Evolutionary conservation across 2,329 filamentous ascomycete genomes (phyloP).

Genomic region (Colletotrichum costaricense): DNA sequence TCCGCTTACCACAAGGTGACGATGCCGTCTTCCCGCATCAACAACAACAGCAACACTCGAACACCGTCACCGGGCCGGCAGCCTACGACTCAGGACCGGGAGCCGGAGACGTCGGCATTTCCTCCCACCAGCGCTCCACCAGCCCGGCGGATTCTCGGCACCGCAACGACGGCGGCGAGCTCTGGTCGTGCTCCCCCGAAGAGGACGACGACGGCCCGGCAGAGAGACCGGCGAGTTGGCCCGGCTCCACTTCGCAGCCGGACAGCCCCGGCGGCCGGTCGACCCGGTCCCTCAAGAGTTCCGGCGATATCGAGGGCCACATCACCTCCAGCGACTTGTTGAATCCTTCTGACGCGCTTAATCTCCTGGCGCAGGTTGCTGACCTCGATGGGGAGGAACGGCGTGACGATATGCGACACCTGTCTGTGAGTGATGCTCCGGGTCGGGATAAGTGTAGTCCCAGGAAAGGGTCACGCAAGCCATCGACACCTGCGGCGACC

Average conservation of each 20-base stretch:
- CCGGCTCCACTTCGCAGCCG: slow-evolving; percentile 29
- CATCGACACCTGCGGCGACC: background rate
- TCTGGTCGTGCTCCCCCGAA: slow-evolving; percentile 36
- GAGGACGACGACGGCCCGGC: slow-evolving; percentile 11
- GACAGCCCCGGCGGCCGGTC: slow-evolving; percentile 34
- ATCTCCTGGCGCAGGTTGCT: slow-evolving; percentile 54
- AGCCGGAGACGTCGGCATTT: background rate
- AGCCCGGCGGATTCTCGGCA: background rate
- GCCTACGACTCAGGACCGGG: background rate
- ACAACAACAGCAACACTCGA: background rate
- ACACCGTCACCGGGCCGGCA: background rate
- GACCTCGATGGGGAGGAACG: slow-evolving; percentile 45
- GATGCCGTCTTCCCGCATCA: slow-evolving; percentile 5
- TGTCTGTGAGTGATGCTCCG: slow-evolving; percentile 17
- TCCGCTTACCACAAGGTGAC: slow-evolving; percentile 4
- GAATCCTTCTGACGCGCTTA: slow-evolving; percentile 54
- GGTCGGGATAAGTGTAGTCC: slow-evolving; percentile 30
- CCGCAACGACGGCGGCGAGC: slow-evolving; percentile 28
- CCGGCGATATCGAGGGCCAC: slow-evolving; percentile 48
- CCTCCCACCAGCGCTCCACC: background rate
- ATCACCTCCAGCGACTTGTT: slow-evolving; percentile 53
- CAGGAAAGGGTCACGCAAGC: slow-evolving; percentile 1
- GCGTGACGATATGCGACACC: slow-evolving; percentile 33
- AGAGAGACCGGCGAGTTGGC: slow-evolving; percentile 26
- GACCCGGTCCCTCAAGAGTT: slow-evolving; percentile 24